Conservation (phyloP, 1,139 yeast genomes). For the Williopsis jadinii region DNA sequence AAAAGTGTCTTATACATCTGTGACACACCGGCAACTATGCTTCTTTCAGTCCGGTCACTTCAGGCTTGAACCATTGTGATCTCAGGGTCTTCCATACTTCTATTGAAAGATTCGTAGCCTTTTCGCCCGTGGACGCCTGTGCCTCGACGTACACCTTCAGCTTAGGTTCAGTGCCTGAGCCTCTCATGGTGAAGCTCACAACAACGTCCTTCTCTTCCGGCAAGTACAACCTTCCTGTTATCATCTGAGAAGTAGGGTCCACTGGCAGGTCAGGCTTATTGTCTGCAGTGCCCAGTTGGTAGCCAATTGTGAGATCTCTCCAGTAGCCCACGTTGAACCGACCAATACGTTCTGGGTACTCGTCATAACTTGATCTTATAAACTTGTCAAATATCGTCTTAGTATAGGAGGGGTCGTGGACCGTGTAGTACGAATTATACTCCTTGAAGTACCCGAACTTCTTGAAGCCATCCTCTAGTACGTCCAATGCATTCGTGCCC, state of each 20-base stretch:
- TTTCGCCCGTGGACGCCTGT: conserved; percentile 34
- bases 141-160: conserved; percentile 90
- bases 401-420: conserved; percentile 46
- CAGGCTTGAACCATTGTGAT: conserved; percentile 56
- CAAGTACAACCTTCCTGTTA: conserved; percentile 44
- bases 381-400: conserved; percentile 41
- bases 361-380: conserved; percentile 22
- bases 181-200: conserved; percentile 79
- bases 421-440: conserved; percentile 77
- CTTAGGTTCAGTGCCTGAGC: conserved; percentile 97
- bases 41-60: conserved; percentile 25
- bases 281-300: conserved; percentile 59
- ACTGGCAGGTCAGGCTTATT: conserved; percentile 59
- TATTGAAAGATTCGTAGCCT: conserved; percentile 47
- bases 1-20: neutral
- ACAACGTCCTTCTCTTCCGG: conserved; percentile 20
- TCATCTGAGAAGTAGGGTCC: conserved; percentile 77
- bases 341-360: conserved; percentile 26
- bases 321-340: conserved; percentile 50
- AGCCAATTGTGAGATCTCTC: conserved; percentile 84
- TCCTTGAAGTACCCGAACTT: conserved; percentile 79
- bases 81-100: conserved; percentile 63
- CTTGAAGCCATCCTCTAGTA: conserved; percentile 50
- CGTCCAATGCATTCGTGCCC: conserved; percentile 30
- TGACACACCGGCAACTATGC: neutral